Percentiles rank a stretch among this genome's conserved stretches.
phyloP scores from a whole-genome alignment of 202 grass and related monocot genomes.

The Panicum virgatum region DNA sequence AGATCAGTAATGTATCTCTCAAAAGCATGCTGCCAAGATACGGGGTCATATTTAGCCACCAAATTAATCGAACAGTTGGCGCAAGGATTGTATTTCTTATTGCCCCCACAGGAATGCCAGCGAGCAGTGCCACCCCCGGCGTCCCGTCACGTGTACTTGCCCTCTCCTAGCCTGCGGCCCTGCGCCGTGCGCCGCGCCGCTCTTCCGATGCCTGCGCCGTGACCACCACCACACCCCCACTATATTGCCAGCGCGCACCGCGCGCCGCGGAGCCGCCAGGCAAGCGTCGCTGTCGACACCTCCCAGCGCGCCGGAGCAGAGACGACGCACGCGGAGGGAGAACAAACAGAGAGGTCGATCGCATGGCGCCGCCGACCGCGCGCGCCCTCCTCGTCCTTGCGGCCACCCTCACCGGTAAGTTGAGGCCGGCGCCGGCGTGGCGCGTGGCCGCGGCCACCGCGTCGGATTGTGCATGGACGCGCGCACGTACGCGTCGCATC shows the following conservation, averaged over 20 bases:
- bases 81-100: not conserved
- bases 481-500: not conserved
- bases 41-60: constrained; percentile 7
- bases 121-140: not conserved
- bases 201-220: not conserved
- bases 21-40: constrained; percentile 23
- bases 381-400: constrained; percentile 31
- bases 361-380: not conserved
- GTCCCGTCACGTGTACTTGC: constrained; percentile 18
- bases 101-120: not conserved
- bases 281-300: not conserved
- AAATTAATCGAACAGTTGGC: constrained; percentile 11
- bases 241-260: constrained; percentile 5
- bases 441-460: no score
- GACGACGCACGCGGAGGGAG: not conserved
- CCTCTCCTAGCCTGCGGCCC: not conserved
- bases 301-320: constrained; percentile 7
- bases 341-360: not conserved
- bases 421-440: not conserved
- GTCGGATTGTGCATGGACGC: not conserved
- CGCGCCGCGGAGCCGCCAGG: not conserved
- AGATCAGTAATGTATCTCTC: constrained; percentile 3
- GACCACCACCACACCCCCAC: not conserved
- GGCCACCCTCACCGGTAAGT: constrained; percentile 39
- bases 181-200: not conserved